Conservation (phyloP, 2,329 filamentous ascomycete species). For the Curvularia lunata region DNA sequence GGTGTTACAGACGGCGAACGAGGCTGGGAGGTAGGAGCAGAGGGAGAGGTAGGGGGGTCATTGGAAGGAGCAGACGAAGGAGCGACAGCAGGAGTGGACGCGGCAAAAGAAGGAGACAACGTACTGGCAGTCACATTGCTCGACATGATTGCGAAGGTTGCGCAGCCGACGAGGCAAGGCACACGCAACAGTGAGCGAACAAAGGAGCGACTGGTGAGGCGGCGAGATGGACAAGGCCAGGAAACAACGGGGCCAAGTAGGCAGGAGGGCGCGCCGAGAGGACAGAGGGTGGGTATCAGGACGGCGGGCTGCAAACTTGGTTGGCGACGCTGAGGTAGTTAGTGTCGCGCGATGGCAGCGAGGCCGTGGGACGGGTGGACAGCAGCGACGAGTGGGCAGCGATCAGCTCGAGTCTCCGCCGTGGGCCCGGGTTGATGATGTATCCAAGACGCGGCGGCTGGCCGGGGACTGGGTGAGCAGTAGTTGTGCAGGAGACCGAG, state of each 20-base stretch:
- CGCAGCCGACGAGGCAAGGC: conserved; percentile 14
- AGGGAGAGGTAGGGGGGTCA: conserved; percentile 8
- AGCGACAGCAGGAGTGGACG: conserved; percentile 10
- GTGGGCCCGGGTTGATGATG: conserved; percentile 30
- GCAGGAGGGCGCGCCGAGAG: conserved; percentile 5
- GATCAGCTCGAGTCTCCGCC: conserved; percentile 21
- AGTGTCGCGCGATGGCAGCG: conserved; percentile 32
- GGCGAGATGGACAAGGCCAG: not conserved
- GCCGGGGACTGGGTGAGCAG: not conserved
- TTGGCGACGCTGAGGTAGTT: conserved; percentile 26
- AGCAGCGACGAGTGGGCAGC: conserved; percentile 17
- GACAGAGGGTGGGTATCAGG: not conserved
- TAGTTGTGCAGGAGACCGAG: conserved; percentile 28
- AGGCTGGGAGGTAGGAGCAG: conserved; percentile 19
- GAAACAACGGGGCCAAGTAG: conserved; percentile 4
- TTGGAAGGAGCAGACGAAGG: conserved; percentile 24
- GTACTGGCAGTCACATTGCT: conserved; percentile 43
- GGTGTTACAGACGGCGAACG: conserved; percentile 30
- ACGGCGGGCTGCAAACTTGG: not conserved
- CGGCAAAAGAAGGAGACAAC: conserved; percentile 35
- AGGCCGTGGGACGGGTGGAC: conserved; percentile 17
- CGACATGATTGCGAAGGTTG: conserved; percentile 35
- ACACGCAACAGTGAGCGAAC: conserved; percentile 4
- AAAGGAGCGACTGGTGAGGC: conserved; percentile 13
- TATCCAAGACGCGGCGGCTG: conserved; percentile 14